Percentiles rank a stretch among this genome's conserved stretches.
Conservation (phyloP, 805 yeast genomes). For the Cephaloascus fragrans region DNA sequence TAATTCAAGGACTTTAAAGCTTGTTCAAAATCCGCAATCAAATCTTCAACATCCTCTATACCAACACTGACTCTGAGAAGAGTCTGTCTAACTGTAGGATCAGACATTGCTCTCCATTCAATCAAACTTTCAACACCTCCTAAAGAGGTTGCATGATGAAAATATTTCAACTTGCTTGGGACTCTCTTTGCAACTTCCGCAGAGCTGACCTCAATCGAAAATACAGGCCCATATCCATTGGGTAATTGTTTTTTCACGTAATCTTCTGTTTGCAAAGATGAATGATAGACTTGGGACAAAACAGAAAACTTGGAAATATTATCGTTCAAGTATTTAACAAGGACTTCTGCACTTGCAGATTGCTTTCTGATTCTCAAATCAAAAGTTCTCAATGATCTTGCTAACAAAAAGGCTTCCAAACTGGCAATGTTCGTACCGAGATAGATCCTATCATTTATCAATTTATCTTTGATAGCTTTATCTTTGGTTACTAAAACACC, state of each 20-base stretch:
- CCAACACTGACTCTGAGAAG: slow-evolving; percentile 75
- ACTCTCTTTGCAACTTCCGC: slow-evolving; percentile 49
- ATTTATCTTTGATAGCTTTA: slow-evolving; percentile 26
- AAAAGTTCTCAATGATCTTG: slow-evolving; percentile 75
- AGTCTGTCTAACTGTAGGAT: slow-evolving; percentile 42
- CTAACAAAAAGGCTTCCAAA: slow-evolving; percentile 62
- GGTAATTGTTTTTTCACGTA: slow-evolving; percentile 59
- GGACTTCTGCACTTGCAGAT: slow-evolving; percentile 45
- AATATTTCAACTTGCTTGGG: slow-evolving; percentile 57
- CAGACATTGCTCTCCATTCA: slow-evolving; percentile 83
- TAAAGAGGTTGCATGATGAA: slow-evolving; percentile 86
- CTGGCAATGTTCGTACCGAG: slow-evolving; percentile 77
- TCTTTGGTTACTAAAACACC: slow-evolving; percentile 70
- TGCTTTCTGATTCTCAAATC: slow-evolving; percentile 66
- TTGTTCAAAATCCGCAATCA: slow-evolving; percentile 61
- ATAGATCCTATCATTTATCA: slow-evolving; percentile 54
- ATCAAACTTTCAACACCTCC: slow-evolving; percentile 89
- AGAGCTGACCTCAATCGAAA: slow-evolving; percentile 46
- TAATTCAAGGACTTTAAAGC: slow-evolving; percentile 27
- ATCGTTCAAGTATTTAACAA: slow-evolving; percentile 50
- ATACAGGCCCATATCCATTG: slow-evolving; percentile 64
- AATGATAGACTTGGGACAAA: slow-evolving; percentile 50
- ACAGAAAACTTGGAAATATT: slow-evolving; percentile 38
- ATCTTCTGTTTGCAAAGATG: slow-evolving; percentile 65
- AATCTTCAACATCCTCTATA: slow-evolving; percentile 65